Conservation (phyloP, 345 rosid genomes). For the Hibiscus syriacus region DNA sequence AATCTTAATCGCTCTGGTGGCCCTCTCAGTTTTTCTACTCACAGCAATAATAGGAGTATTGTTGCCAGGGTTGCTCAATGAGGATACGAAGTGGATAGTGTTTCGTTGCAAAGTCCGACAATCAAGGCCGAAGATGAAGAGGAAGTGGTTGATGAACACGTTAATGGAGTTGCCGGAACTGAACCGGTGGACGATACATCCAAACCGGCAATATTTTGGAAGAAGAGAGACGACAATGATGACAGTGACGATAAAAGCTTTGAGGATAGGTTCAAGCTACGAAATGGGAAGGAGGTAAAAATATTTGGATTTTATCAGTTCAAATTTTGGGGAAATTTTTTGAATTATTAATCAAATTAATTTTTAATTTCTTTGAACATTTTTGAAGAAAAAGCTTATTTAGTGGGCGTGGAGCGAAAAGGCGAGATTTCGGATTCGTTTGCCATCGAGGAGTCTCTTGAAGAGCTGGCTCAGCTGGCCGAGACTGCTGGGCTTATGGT, state of each 20-base stretch:
- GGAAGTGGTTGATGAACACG: slow-evolving; percentile 23
- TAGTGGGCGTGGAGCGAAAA: slow-evolving; percentile 81
- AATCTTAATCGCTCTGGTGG: slow-evolving; percentile 7
- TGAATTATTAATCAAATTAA: not conserved
- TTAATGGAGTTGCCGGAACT: slow-evolving; percentile 22
- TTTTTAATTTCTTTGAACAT: slow-evolving; percentile 26
- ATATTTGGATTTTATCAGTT: not conserved
- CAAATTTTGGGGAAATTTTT: not conserved
- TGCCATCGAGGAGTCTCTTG: slow-evolving; percentile 77
- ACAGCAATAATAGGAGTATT: slow-evolving; percentile 14
- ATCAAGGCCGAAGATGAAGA: slow-evolving; percentile 27
- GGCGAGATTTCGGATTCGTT: too few relatives aligned
- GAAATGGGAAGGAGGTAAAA: slow-evolving; percentile 72
- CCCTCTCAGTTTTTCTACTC: not conserved
- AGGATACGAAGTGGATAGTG: slow-evolving; percentile 32
- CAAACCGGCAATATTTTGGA: slow-evolving; percentile 30
- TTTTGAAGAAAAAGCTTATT: slow-evolving; percentile 72
- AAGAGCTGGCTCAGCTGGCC: slow-evolving; percentile 81
- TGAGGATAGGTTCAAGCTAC: slow-evolving; percentile 73
- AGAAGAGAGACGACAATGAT: slow-evolving; percentile 30
- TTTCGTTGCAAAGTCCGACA: slow-evolving; percentile 16
- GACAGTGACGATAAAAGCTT: slow-evolving; percentile 23
- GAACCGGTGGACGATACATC: slow-evolving; percentile 10
- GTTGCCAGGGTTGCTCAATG: slow-evolving; percentile 33
- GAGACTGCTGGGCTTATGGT: slow-evolving; percentile 56